Evolutionary conservation across 345 rosid species (phyloP).

Genomic region (Euphorbia peplus): DNA sequence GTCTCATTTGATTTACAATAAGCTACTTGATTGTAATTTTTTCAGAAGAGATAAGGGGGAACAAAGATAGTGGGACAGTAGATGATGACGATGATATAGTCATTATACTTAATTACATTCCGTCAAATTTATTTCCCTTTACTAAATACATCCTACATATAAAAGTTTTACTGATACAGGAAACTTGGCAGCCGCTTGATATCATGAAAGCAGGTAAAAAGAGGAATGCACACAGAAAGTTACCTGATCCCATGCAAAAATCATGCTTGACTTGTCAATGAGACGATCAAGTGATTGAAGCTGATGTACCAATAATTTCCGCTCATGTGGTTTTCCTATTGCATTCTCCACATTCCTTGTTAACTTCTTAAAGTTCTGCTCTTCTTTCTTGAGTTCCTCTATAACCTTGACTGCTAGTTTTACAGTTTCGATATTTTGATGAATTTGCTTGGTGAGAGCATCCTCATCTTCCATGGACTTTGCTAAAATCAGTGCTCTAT

Average conservation of each 20-base stretch:
- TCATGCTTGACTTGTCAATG: constrained; percentile 68
- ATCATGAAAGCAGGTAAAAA: background rate
- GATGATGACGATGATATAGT: background rate
- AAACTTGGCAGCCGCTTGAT: background rate
- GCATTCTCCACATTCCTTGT: constrained; percentile 49
- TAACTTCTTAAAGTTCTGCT: constrained; percentile 77
- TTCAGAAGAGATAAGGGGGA: background rate
- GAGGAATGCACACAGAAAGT: constrained; percentile 1
- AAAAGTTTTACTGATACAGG: background rate
- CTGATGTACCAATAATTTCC: constrained; percentile 63
- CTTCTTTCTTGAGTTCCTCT: constrained; percentile 71
- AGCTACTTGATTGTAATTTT: background rate
- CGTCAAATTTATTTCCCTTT: background rate
- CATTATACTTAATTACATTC: background rate
- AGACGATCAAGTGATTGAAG: constrained; percentile 66
- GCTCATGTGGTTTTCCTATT: constrained; percentile 55
- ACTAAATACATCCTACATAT: background rate
- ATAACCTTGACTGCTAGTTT: constrained; percentile 62
- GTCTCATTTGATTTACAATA: background rate
- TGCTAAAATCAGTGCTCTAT: constrained; percentile 72
- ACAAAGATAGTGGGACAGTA: background rate
- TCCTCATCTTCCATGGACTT: constrained; percentile 89
- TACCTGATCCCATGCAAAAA: constrained; percentile 53
- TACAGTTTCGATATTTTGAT: constrained; percentile 58
- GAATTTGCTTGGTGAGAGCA: constrained; percentile 59